Evolutionary conservation across 805 yeast genomes (phyloP).

Genomic region (Diddensiella caesifluorescens): DNA sequence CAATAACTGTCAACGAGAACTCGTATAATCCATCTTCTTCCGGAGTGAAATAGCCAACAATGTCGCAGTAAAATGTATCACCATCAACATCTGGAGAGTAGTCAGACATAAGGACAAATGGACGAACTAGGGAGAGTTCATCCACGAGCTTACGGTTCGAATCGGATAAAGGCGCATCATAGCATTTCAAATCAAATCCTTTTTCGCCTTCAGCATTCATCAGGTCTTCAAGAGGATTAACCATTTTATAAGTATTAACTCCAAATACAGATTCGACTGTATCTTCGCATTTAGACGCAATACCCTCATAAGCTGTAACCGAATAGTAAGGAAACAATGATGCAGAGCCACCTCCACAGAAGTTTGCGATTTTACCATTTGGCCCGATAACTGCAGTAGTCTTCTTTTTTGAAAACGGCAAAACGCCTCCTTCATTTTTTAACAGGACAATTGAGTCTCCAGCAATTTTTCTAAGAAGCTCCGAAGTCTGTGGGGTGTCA

Average conservation of each 20-base stretch:
- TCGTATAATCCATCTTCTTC: slow-evolving; percentile 45
- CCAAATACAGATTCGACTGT: slow-evolving; percentile 34
- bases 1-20: slow-evolving; percentile 48
- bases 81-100: slow-evolving; percentile 11
- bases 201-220: slow-evolving; percentile 11
- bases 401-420: slow-evolving; percentile 44
- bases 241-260: slow-evolving; percentile 33
- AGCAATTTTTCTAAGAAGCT: slow-evolving; percentile 41
- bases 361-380: slow-evolving; percentile 45
- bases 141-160: slow-evolving; percentile 16
- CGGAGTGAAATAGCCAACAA: slow-evolving; percentile 42
- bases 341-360: slow-evolving; percentile 63
- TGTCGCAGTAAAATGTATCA: slow-evolving; percentile 34
- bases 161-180: slow-evolving; percentile 4
- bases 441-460: slow-evolving; percentile 52
- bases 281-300: slow-evolving; percentile 31
- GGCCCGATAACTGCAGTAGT: slow-evolving; percentile 55
- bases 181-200: slow-evolving; percentile 14
- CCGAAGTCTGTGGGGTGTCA: slow-evolving; percentile 44
- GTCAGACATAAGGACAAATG: slow-evolving; percentile 16
- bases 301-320: slow-evolving; percentile 46
- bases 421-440: slow-evolving; percentile 44
- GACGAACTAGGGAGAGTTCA: slow-evolving; percentile 5
- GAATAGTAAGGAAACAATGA: slow-evolving; percentile 44
- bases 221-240: slow-evolving; percentile 33